Conservation (phyloP, 2,329 filamentous ascomycete species). For the Pseudocercospora macadamiae region DNA sequence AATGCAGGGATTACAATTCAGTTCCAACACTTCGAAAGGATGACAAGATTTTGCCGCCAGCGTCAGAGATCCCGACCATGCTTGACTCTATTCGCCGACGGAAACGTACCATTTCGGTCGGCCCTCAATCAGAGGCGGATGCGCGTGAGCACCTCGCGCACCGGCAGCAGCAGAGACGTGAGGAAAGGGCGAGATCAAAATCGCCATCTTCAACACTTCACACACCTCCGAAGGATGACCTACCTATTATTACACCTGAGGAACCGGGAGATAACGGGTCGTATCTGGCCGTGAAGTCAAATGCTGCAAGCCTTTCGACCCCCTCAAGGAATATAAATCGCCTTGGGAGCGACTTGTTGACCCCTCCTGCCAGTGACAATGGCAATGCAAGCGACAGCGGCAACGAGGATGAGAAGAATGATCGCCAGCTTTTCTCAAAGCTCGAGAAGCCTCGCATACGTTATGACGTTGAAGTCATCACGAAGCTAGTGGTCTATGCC, state of each 20-base stretch:
- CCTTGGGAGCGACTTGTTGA: constrained; percentile 39
- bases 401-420: constrained; percentile 42
- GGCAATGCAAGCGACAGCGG: constrained; percentile 34
- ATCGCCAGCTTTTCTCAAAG: constrained; percentile 75
- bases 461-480: constrained; percentile 98
- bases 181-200: constrained; percentile 36
- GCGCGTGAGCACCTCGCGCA: constrained; percentile 95
- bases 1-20: constrained; percentile 73
- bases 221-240: neutral
- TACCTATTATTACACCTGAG: constrained; percentile 20
- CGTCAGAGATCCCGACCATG: constrained; percentile 83
- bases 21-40: constrained; percentile 74
- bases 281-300: constrained; percentile 20
- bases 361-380: constrained; percentile 37
- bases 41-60: constrained; percentile 86
- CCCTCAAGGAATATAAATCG: constrained; percentile 37
- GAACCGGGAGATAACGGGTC: constrained; percentile 17
- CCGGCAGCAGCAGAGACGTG: constrained; percentile 69
- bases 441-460: constrained; percentile 85
- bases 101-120: constrained; percentile 81
- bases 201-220: constrained; percentile 15
- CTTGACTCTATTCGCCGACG: constrained; percentile 80
- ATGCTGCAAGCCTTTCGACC: constrained; percentile 30
- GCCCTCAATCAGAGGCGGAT: constrained; percentile 93
- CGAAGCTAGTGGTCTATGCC: constrained; percentile 91